Conservation (phyloP, 2,329 filamentous ascomycete genomes). For the Fusarium sp. region DNA sequence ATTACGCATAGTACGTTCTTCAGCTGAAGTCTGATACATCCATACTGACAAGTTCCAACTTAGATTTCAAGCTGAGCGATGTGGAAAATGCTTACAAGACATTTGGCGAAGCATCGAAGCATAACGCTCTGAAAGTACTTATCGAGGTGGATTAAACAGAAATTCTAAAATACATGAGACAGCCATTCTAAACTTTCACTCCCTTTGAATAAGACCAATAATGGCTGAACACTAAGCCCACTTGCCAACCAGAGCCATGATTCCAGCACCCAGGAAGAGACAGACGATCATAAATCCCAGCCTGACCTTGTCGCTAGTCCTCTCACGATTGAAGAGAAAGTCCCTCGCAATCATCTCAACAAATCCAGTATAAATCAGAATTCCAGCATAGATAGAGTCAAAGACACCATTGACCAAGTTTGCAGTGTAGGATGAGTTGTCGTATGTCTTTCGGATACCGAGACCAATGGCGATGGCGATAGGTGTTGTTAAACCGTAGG, state of each 20-base stretch:
- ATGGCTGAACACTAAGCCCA: not conserved
- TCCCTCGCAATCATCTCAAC: not conserved
- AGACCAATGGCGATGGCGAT: not conserved
- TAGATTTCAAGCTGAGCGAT: slow-evolving; percentile 34
- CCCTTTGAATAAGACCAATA: too few species aligned
- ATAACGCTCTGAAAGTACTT: slow-evolving; percentile 32
- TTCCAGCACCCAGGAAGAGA: not conserved
- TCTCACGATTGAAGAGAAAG: not conserved
- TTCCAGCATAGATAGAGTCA: not conserved
- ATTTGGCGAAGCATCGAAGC: slow-evolving; percentile 29
- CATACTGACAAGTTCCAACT: fast-evolving
- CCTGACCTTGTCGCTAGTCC: not conserved
- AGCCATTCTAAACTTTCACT: not conserved
- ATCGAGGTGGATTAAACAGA: slow-evolving; percentile 28
- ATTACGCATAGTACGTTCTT: slow-evolving; percentile 55
- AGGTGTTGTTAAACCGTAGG: not conserved
- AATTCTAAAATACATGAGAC: fast-evolving
- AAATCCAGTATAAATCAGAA: not conserved
- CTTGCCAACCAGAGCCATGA: not conserved
- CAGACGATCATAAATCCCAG: not conserved
- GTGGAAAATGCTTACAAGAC: slow-evolving; percentile 35
- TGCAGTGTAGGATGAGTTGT: not conserved
- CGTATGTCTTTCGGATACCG: not conserved
- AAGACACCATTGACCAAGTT: not conserved
- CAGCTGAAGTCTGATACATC: fast-evolving